Evolutionary conservation across 805 yeast genomes (phyloP).

Genomic region (Zygosaccharomyces lentus): DNA sequence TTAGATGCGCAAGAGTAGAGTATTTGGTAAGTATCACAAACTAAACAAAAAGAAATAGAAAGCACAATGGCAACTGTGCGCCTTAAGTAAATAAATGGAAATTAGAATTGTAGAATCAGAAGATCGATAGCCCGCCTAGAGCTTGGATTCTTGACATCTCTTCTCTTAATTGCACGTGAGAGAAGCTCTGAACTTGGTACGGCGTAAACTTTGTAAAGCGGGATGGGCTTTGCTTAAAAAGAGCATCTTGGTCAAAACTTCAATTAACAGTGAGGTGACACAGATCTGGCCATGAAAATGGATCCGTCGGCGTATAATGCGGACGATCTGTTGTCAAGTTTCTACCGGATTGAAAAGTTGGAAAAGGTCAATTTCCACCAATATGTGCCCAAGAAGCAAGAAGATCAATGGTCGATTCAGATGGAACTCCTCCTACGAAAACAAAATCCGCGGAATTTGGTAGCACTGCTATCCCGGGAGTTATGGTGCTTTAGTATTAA

Average conservation of each 20-base stretch:
- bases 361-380: conserved; percentile 34
- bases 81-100: neutral
- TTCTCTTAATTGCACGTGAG: conserved; percentile 1
- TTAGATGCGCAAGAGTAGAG: neutral
- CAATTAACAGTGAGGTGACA: neutral
- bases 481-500: conserved; percentile 43
- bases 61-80: neutral
- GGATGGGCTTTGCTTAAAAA: neutral
- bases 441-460: conserved; percentile 35
- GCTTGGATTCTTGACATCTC: neutral
- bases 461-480: conserved; percentile 39
- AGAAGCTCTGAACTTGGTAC: neutral
- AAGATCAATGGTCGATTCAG: conserved; percentile 41
- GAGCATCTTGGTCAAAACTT: neutral
- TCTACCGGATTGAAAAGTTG: conserved; percentile 29
- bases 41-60: neutral
- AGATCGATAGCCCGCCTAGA: neutral
- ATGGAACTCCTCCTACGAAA: conserved; percentile 39
- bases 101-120: neutral
- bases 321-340: conserved; percentile 30
- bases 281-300: conserved; percentile 8
- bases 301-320: conserved; percentile 19
- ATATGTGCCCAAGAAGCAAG: conserved; percentile 32
- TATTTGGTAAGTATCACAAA: neutral
- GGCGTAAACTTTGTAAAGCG: conserved; percentile 3